Percentiles rank a stretch among this genome's conserved stretches.
Conservation (phyloP, 1,139 yeast species). For the Lodderomyces margitis region DNA sequence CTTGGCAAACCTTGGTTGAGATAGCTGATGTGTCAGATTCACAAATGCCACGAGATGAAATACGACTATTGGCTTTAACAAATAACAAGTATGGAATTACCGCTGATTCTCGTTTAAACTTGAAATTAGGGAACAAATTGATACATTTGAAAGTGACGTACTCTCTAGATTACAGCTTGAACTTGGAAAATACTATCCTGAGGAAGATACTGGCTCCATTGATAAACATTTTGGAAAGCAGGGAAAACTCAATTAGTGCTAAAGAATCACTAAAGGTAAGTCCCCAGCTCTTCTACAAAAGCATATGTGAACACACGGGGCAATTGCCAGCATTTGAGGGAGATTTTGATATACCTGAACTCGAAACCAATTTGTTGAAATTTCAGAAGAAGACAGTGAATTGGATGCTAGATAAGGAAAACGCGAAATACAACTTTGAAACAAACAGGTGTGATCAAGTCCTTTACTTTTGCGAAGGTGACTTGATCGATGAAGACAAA, state of each 20-base stretch:
- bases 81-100: background rate
- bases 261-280: constrained; percentile 14
- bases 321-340: constrained; percentile 19
- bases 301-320: constrained; percentile 33
- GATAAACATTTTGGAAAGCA: background rate
- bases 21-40: background rate
- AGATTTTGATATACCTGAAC: constrained; percentile 41
- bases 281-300: constrained; percentile 33
- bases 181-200: constrained; percentile 1
- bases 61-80: background rate
- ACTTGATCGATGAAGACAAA: background rate
- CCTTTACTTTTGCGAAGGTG: constrained; percentile 17
- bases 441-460: constrained; percentile 22
- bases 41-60: background rate
- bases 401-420: constrained; percentile 66
- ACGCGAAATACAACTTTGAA: constrained; percentile 37
- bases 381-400: constrained; percentile 64
- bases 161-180: background rate
- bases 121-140: background rate
- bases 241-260: background rate
- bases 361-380: constrained; percentile 47
- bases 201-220: constrained; percentile 1
- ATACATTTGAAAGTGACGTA: background rate
- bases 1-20: background rate
- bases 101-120: background rate